phyloP scores from a whole-genome alignment of 495 filamentous ascomycete genomes.

The Lichina pygmaea region DNA sequence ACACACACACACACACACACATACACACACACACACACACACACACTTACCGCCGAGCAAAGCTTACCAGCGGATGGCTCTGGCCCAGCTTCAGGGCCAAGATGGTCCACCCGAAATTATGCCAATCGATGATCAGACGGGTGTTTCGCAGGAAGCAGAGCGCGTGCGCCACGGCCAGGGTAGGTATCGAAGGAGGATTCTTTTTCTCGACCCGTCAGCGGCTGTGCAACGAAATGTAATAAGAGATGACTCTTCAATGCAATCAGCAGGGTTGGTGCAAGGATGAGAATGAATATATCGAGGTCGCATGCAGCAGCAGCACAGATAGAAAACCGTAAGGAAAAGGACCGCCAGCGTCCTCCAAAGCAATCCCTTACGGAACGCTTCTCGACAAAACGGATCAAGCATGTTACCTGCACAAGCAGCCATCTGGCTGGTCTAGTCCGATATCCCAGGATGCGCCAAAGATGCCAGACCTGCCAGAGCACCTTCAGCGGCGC shows the following conservation, averaged over 20 bases:
- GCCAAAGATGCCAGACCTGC: constrained; percentile 44
- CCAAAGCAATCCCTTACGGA: too few relatives aligned
- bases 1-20: too few relatives aligned
- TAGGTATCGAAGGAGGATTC: constrained; percentile 91
- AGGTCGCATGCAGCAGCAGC: too few relatives aligned
- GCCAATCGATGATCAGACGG: constrained; percentile 80
- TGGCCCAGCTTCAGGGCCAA: constrained; percentile 38
- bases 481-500: constrained; percentile 71
- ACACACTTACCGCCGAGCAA: constrained; percentile 24
- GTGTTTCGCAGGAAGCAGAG: constrained; percentile 57
- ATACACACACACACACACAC: too few relatives aligned
- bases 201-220: constrained; percentile 11
- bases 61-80: constrained; percentile 43
- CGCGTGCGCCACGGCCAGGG: constrained; percentile 43
- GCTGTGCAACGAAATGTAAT: too few relatives aligned
- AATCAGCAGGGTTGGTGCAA: too few relatives aligned
- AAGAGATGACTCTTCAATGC: too few relatives aligned
- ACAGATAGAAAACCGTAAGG: too few relatives aligned
- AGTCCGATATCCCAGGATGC: constrained; percentile 43
- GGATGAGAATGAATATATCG: too few relatives aligned
- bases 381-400: too few relatives aligned
- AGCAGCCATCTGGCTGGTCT: constrained; percentile 54
- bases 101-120: constrained; percentile 97
- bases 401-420: constrained; percentile 27
- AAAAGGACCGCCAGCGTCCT: too few relatives aligned